phyloP scores from a whole-genome alignment of 2,329 filamentous ascomycete species.

The Neonectria ditissima region DNA sequence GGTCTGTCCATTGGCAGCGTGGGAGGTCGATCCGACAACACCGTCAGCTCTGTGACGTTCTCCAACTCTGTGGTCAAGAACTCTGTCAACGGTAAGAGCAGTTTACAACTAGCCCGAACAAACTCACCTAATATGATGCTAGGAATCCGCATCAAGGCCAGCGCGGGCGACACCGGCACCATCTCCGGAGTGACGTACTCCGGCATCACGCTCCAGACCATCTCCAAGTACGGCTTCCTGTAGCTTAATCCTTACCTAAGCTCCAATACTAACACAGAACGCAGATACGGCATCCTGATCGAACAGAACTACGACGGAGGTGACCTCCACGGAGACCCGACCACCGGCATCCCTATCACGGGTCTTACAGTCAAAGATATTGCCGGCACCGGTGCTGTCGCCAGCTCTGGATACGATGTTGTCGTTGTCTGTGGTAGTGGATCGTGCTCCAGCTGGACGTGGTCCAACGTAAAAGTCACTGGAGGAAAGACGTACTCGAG shows the following conservation, averaged over 20 bases:
- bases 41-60: background rate
- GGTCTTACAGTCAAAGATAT: background rate
- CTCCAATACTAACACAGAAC: background rate
- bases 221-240: background rate
- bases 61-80: background rate
- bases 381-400: background rate
- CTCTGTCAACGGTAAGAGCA: background rate
- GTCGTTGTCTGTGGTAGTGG: background rate
- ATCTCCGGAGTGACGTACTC: conserved; percentile 1
- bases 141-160: conserved; percentile 1
- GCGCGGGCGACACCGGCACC: background rate
- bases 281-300: background rate
- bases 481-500: conserved; percentile 59
- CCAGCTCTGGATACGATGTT: background rate
- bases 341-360: background rate
- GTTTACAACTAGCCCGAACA: background rate
- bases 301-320: conserved; percentile 1
- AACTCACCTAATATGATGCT: background rate
- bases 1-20: background rate
- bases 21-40: conserved; percentile 1
- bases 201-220: conserved; percentile 3
- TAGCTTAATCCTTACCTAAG: background rate
- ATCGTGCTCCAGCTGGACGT: conserved; percentile 50
- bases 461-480: conserved; percentile 60
- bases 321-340: conserved; percentile 1